Base-by-base conservation (phyloP, 257 asterid species). In the Plantago ovata region DNA sequence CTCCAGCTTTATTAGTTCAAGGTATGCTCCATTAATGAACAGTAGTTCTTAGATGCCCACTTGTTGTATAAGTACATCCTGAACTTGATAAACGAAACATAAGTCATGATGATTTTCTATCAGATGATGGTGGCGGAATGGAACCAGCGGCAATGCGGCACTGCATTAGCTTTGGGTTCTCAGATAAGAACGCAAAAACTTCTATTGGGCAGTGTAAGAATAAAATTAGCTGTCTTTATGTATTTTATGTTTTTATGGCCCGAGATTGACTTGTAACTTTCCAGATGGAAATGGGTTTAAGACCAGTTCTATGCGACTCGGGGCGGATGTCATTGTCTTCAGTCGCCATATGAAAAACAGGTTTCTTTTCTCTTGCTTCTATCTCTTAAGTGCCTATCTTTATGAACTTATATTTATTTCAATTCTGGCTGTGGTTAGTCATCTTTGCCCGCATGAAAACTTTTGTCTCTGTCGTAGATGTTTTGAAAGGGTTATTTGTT, bases 121-220 rank as follows among this genome's bases (percentile, higher is more conserved):
- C 69, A 91, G 98, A 91, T 75, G 80, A 91, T 73, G 96, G 98
- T 57, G 96, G 95, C 66, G 97, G 95, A 75, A 89, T 89, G 97
- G 80, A 79, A 59, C 89, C 83, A 14, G 88, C 72, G 64, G 95
- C 93, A 56, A 84, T 89, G 84, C 86, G 93, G 20, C 70, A 81
- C 53, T 89, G 95, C 75, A 70, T 89, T 66, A 86, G 97, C 75
- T 89, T 89, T 67, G 95, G 97, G 44, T 89, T 89, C 79, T 89
- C 97, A 21, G 87, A 89, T 68, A 89, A 87, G 79, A 77, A 86
- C 60, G 72, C 94, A 19, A 67, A 80, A 69, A 64, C 71, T 58
- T 74, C 97, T 40, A 86, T 89, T 63, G 97, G 97, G 70, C 82
- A 76, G 64, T 89, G 97, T 89, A 77, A 73, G 92, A 51, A 61